Evolutionary conservation across 352 stramenopile species (phyloP), one percentile per base, ranked within the genome.

Genomic region (Peronosclerospora sorghi): DNA sequence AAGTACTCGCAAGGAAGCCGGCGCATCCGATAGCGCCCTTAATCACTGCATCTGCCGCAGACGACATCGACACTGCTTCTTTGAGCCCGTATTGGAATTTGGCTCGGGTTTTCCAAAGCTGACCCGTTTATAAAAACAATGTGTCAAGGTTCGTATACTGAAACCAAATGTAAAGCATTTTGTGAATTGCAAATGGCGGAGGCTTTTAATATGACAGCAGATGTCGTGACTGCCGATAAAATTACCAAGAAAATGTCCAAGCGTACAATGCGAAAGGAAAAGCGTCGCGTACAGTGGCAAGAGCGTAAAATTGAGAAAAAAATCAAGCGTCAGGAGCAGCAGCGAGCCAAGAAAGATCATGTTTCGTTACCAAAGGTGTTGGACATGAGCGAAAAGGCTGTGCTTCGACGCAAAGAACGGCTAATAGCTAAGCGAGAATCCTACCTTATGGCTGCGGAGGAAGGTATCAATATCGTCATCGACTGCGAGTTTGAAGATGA

Each of bases 401-500:
- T 91, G 34, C 46, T 75, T 27, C 59, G 65, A 8, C 73, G 78
- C 35, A 72, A 59, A 15, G 59, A 95, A 39, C 68, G 67, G 28
- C 41, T 51, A 15, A 70, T 75, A 23, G 77, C 53, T 40, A 95
- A 89, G 59, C 76, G 67, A 5, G 80, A 85, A 48, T 40, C 54
- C 12, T 89, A 73, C 45, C 58, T 89, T 20, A 86, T 94, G 60
- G 78, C 73, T 41, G 78, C 77, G 4, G 90, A 94, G 41, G 73
- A 92, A 61, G 77, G 78, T 15, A 40, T 72, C 12, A 75, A 71
- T 29, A 68, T 96, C 8, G 77, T 95, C n/a, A 85, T 97, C 32
- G 94, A 98, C 60, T 97, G 90, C 46, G 80, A 73, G 12, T 98
- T 97, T 62, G 88, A 97, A 51, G 57, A 95, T 17, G 48, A 84